Conservation (phyloP, 768 basidiomycete species). For the Lentinula sp. region DNA sequence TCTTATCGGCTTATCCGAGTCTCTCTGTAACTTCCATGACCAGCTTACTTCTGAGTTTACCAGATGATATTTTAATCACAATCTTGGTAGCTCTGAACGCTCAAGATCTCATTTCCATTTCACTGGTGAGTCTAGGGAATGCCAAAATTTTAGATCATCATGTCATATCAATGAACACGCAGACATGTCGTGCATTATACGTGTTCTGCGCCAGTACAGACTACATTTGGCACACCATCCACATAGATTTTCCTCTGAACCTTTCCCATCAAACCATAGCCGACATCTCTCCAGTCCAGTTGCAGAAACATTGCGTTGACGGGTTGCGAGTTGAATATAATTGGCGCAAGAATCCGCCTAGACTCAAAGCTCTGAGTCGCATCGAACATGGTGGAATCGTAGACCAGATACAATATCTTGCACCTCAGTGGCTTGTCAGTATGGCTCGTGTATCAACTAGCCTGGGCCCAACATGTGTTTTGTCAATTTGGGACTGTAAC, state of each 20-base stretch:
- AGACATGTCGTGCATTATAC: conserved; percentile 59
- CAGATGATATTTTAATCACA: conserved; percentile 37
- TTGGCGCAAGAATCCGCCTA: conserved; percentile 34
- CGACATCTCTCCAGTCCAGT: conserved; percentile 28
- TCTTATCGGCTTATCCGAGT: not conserved
- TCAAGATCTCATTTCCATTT: conserved; percentile 38
- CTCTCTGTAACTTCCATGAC: conserved; percentile 5
- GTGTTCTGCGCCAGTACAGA: conserved; percentile 37
- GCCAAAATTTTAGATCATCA: not conserved
- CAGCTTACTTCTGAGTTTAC: conserved; percentile 25
- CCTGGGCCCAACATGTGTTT: conserved; percentile 9
- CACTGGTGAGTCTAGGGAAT: conserved; percentile 32
- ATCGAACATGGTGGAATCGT: conserved; percentile 34
- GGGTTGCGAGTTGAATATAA: conserved; percentile 45
- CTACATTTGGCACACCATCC: conserved; percentile 49
- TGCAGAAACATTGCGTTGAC: conserved; percentile 34
- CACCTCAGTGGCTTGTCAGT: conserved; percentile 43
- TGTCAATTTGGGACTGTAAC: conserved; percentile 15
- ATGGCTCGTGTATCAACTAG: conserved; percentile 20
- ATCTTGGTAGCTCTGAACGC: conserved; percentile 26
- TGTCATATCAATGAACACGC: conserved; percentile 12
- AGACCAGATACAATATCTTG: conserved; percentile 37
- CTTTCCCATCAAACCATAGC: conserved; percentile 27
- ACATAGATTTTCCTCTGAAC: conserved; percentile 36
- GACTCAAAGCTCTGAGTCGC: conserved; percentile 27